Conservation (phyloP, 495 filamentous ascomycete genomes). For the Xylaria castorea region DNA sequence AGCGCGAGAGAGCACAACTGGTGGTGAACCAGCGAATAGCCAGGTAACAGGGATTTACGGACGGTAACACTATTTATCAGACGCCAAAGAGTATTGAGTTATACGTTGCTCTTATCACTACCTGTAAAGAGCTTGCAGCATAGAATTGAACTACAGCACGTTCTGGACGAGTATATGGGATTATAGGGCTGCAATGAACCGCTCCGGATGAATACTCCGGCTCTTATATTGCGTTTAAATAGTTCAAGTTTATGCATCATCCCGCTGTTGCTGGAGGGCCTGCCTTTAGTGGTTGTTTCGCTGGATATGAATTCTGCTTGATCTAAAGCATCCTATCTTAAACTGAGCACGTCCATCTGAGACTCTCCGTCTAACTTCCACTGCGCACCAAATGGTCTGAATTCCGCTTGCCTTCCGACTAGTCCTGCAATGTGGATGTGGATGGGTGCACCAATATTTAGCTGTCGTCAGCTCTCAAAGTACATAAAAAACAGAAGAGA, state of each 20-base stretch:
- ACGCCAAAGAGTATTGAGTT: neutral
- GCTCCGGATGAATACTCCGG: neutral
- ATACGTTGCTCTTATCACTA: neutral
- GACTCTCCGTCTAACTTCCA: neutral
- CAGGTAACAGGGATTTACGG: conserved; percentile 4
- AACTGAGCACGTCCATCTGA: neutral
- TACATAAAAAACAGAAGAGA: conserved; percentile 19
- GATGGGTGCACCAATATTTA: neutral
- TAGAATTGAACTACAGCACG: neutral
- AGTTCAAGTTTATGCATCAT: neutral
- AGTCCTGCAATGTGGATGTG: neutral
- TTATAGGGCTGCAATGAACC: neutral
- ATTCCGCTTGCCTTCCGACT: conserved; percentile 11
- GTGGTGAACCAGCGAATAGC: neutral
- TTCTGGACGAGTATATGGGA: neutral
- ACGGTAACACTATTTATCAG: conserved; percentile 17
- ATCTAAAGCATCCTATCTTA: neutral
- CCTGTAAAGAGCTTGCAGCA: neutral
- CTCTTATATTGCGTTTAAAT: conserved; percentile 2
- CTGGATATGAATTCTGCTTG: neutral
- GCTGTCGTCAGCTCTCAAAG: neutral
- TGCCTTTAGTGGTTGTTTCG: neutral
- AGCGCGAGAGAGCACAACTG: conserved; percentile 29
- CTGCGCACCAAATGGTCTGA: neutral
- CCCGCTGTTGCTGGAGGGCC: neutral